These are phyloP conservation scores for Fagopyrum esculentum DNA, from an alignment of 148 eudicot genomes.

Conservation along the genomic window DNA sequence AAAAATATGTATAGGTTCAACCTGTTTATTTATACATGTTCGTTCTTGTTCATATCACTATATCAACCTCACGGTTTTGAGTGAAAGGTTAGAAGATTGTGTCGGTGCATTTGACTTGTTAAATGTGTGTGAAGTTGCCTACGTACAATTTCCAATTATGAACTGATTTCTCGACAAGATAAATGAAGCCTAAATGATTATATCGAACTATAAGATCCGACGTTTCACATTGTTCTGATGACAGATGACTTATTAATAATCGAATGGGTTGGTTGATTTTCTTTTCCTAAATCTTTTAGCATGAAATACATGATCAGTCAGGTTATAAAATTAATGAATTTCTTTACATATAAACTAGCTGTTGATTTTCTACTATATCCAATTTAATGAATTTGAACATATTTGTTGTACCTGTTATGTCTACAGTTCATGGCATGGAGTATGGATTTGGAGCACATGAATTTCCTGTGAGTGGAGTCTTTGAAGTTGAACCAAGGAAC, in stretches of 20 bases:
- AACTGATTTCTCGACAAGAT: not conserved
- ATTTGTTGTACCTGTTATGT: not conserved
- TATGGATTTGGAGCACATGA: slow-evolving; percentile 94
- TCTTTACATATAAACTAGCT: not conserved
- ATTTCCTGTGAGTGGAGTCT: slow-evolving; percentile 66
- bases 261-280: not conserved
- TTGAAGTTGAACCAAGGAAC: slow-evolving; percentile 78
- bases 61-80: not conserved
- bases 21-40: not conserved
- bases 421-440: slow-evolving; percentile 77
- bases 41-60: not conserved
- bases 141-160: not conserved
- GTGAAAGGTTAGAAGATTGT: slow-evolving; percentile 5
- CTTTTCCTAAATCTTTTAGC: not conserved
- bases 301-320: not conserved
- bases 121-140: not conserved
- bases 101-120: not conserved
- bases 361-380: not conserved
- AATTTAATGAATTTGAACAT: not conserved
- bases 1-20: not conserved
- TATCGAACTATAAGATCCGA: not conserved
- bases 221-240: not conserved
- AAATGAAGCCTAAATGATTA: not conserved
- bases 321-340: not conserved
- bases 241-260: not conserved